A percentile compares a stretch with the other conserved stretches of the same genome.
Conservation (phyloP, 2,329 filamentous ascomycete species). For the Penicillium sp. region DNA sequence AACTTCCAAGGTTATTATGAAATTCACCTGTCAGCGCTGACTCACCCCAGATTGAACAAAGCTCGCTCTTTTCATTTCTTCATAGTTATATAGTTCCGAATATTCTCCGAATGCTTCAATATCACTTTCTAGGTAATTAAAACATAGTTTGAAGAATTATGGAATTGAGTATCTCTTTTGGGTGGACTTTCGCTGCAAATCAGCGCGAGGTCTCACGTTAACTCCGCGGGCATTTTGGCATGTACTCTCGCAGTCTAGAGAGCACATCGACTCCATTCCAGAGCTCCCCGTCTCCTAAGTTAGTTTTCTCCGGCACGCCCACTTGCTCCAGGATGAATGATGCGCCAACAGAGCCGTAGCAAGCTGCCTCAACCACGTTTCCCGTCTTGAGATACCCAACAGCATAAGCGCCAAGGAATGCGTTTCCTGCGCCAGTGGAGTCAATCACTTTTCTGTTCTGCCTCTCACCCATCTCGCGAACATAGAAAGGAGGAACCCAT, state of each 20-base stretch:
- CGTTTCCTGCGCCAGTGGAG: conserved; percentile 39
- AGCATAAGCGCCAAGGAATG: conserved; percentile 36
- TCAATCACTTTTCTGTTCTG: conserved; percentile 28
- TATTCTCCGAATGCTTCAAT: no score
- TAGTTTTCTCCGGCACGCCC: conserved; percentile 22
- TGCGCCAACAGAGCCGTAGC: conserved; percentile 33
- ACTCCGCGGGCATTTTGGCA: no score
- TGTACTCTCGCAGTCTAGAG: conserved; percentile 20
- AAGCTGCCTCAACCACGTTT: conserved; percentile 26
- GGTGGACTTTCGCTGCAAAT: no score
- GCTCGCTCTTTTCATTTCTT: no score
- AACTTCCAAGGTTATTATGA: no score
- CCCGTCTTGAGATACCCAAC: conserved; percentile 24
- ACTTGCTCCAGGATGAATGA: conserved; percentile 36
- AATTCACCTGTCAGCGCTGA: no score
- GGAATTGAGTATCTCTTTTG: no score
- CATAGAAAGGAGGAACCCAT: conserved; percentile 34
- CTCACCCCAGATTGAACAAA: no score
- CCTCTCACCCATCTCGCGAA: not conserved
- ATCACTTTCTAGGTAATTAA: no score
- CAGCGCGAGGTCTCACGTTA: no score
- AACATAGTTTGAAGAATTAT: no score
- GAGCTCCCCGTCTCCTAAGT: conserved; percentile 9
- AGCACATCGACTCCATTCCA: conserved; percentile 19
- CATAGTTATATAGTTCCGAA: no score